Evolutionary conservation across 78 protist genomes (phyloP), one percentile per base, ranked within the genome.

Genomic region (Guillardia theta): DNA sequence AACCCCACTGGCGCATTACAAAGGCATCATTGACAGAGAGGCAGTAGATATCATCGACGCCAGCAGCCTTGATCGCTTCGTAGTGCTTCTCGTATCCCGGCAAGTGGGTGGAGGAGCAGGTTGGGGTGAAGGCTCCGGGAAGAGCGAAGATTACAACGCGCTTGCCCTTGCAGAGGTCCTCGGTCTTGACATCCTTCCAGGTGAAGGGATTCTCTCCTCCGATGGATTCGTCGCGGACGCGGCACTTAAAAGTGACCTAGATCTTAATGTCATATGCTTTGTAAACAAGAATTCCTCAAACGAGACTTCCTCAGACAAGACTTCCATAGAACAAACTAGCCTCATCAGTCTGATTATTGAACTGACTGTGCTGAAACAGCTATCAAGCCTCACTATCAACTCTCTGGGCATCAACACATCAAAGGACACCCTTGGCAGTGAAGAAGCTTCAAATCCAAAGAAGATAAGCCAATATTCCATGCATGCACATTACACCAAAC

Each of bases 111-210:
- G 54, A n/a, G 39, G 94, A 92, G 93, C 93, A 88, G n/a, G 76
- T 48, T 15, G 93, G 93, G 41, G 93, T 88, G 64, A 88, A 88
- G 12, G 93, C 93, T 19, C 93, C 93, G n/a, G 93, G 93, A 41
- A 88, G 76, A 12, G 93, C 5, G 64, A 88, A 88, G 24, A 88
- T 33, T 9, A 88, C 93, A 62, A 22, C 78, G 37, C 87, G 45
- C 53, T 92, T 92, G 94, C 80, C 94, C 78, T 58, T 44, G 87
- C 58, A 92, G 80, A 64, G 2, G 8, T 58, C 80, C 4, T 58
- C 80, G 44, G 88, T n/a, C 37, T 37, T 92, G 48, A 64, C 88
- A 19, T 90, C 78, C 78, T 12, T 54, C 93, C 93, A 90, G 24
- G 21, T 54, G 78, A 90, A 90, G 21, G 93, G 93, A 48, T 90